Base-by-base conservation (phyloP, 2,329 filamentous ascomycete genomes). In the Neoarthrinium moseri region DNA sequence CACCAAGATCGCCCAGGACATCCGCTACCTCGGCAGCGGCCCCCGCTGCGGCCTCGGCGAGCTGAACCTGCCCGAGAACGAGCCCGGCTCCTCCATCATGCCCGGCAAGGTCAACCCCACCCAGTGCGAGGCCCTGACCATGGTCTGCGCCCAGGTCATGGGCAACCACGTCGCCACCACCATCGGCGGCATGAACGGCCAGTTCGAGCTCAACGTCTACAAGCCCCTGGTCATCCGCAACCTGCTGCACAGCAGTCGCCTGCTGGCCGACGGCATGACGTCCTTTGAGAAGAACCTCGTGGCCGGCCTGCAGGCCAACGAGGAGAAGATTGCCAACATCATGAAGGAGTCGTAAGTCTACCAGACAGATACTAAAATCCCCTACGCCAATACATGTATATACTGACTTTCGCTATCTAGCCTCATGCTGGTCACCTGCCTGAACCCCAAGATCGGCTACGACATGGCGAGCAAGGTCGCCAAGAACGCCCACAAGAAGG, bases 401-500 rank as follows among this genome's bases (percentile, higher is more conserved):
- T 21, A 17, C 6, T 22, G 13, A 27, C 17, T 12, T 22, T 60
- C 56, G 10, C 24, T 23, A 33, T 26, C 27, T 38, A 95, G 90
- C 64, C 80, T 99, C 60, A 99, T 99, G 94, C 81, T 97, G 56
- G 94, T 97, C 27, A 99, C 94, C 55, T 96, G 92, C 78, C 79
- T 97, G 52, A 96, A 96, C 80, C 91, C 91, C 57, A 89, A 95
- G 70, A 96, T 97, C 65, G 92, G 91, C 50, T 96, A 96, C 71
- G 91, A 96, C 67, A 95, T 95, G 89, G 91, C 91, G 43, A 91
- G 86, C 71, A 95, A 95, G 78, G 91, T 96, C 20, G 91, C 91
- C 63, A 96, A 96, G 85, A 95, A 99, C 65, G 94, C 94, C 13
- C 94, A 99, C 77, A 96, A 96, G 83, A 97, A 97, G 83, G 91